Evolutionary conservation across 2,329 filamentous ascomycete genomes (phyloP), one percentile per base, ranked within the genome.

Genomic region (Sporothrix brasiliensis): DNA sequence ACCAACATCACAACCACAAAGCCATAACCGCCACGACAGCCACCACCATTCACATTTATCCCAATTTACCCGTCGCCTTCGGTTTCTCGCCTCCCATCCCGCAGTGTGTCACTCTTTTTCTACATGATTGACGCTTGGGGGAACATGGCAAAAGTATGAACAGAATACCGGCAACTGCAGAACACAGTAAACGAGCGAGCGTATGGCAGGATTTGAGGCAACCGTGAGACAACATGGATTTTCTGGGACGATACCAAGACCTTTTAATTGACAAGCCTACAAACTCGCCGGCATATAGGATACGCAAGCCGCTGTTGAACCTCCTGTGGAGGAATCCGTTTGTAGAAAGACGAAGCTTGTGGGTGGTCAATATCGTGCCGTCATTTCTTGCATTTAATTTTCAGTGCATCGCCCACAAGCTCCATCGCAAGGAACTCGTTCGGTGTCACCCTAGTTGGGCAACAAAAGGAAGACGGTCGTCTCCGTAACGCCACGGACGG

Each of bases 41-140:
- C 56, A 16, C 34, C 16, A 58, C 13, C 56, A n/a, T 19, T 9
- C 30, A 39, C 56, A 41, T 21, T 60, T 60, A 60, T 60, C 56
- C 56, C 34, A 60, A 41, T 60, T 60, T 60, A 60, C 10, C 56
- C 56, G 30, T 41, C 56, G 24, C 19, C 34, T 34, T 41, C 30
- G 19, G 34, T 16, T 5, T 6, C 24, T 54, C 24, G 52, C 52
- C 52, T 34, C 44, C 16, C 11, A 13, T 47, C 41, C 41, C 14
- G 11, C 41, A 14, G 1, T 47, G 41, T 16, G 41, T 14, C 11
- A 47, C 13, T 2, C 41, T 1, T 47, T 47, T 2, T 34, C 10
- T 10, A 16, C 41, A 3, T 30, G 27, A 30, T 4, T 30, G 27
- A 30, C 27, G 27, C 27, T 5, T 30, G 27, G 27, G 27, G 27